A percentile compares a stretch with the other conserved stretches of the same genome.
phyloP scores from a whole-genome alignment of 495 filamentous ascomycete species.

The Cercophora samala region DNA sequence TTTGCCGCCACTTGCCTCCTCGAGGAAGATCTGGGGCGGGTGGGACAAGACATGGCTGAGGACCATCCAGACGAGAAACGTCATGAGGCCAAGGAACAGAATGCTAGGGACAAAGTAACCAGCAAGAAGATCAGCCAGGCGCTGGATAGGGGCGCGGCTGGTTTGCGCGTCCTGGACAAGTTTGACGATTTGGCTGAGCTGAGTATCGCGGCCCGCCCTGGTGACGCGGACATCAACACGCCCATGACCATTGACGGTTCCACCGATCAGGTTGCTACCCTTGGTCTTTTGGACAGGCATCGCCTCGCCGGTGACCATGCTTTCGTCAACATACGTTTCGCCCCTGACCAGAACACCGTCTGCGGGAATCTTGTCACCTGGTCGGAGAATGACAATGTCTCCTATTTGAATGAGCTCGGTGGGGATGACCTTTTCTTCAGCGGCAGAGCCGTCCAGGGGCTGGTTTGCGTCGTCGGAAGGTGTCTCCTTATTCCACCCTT shows the following conservation, averaged over 20 bases:
- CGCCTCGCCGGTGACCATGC: conserved; percentile 97
- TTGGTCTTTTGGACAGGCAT: conserved; percentile 87
- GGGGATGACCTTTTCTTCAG: conserved; percentile 78
- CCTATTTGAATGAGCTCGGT: conserved; percentile 94
- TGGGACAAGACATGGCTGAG: conserved; percentile 76
- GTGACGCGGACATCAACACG: conserved; percentile 91
- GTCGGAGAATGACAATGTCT: conserved; percentile 87
- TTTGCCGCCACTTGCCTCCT: conserved; percentile 75
- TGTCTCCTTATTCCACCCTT: conserved; percentile 60
- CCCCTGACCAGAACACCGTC: conserved; percentile 85
- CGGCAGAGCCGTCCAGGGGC: conserved; percentile 51
- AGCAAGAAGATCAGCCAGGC: conserved; percentile 84
- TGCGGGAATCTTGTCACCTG: conserved; percentile 94
- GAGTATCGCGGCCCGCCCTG: conserved; percentile 88
- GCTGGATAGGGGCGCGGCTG: conserved; percentile 89
- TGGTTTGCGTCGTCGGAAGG: conserved; percentile 44
- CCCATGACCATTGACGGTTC: conserved; percentile 92
- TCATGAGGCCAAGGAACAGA: conserved; percentile 75
- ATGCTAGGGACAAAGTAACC: conserved; percentile 94
- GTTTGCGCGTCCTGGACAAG: conserved; percentile 96
- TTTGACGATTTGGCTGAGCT: conserved; percentile 96
- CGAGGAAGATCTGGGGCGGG: conserved; percentile 86
- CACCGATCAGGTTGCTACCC: conserved; percentile 79
- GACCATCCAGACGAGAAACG: conserved; percentile 92
- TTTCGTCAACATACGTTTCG: conserved; percentile 93